Evolutionary conservation across 768 basidiomycete genomes (phyloP), one percentile per base, ranked within the genome.

Genomic region (Infundibulicybe gibba): DNA sequence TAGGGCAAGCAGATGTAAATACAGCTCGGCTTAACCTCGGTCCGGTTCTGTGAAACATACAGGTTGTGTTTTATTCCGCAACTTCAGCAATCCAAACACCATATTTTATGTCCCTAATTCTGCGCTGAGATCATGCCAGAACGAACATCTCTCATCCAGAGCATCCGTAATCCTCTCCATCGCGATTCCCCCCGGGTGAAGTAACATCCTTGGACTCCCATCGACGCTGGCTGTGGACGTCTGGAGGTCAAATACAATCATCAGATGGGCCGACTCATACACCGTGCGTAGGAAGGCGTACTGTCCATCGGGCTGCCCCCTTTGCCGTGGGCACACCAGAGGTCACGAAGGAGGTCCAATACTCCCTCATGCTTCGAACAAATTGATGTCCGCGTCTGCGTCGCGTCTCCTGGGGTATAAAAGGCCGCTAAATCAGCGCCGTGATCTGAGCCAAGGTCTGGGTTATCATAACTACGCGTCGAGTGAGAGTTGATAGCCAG

Each of bases 281-380:
- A 17, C 31, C 33, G 32, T 19, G 40, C 9, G 31, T 32, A n/a
- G 34, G 15, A 13, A 6, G 32, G 54, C 61, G 41, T 42, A 70
- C 70, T 50, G 46, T 44, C 70, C 70, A 71, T 1, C 44, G 42
- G 6, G 52, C 17, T 0, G 49, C 50, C 13, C 43, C 49, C 9
- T 44, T 32, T 6, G 66, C 58, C 3, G 50, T 54, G 2, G 70
- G 72, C 15, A 48, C 50, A 2, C 64, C 65, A 13, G 53, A 55
- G 1, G 65, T 66, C 6, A 65, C 71, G 41, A 73, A 73, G 4
- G 68, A 69, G 0, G 67, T 69, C 61, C 62, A 74, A 44, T 58
- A 71, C 41, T 68, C 56, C 15, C 68, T 61, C 68, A 73, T 72
- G 65, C 56, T 21, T 57, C 55, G 48, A 68, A 70, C 11, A 74